phyloP scores from a whole-genome alignment of 768 basidiomycete species.

The Lentinula aciculospora region DNA sequence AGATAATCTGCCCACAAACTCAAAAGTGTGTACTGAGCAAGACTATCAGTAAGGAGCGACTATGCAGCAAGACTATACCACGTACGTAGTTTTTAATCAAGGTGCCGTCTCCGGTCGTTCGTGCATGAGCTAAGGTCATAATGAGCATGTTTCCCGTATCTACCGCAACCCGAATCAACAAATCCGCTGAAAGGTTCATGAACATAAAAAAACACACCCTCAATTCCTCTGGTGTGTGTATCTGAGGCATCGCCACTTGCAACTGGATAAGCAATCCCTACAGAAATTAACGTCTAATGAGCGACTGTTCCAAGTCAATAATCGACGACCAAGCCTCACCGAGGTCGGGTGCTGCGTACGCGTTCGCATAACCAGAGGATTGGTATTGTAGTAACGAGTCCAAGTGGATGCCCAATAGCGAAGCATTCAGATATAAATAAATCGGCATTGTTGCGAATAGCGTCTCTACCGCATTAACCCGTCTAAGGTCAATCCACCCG shows the following conservation, averaged over 20 bases:
- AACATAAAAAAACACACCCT: neutral
- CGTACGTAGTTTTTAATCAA: constrained; percentile 16
- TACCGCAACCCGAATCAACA: neutral
- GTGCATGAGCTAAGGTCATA: constrained; percentile 24
- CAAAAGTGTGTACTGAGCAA: constrained; percentile 1
- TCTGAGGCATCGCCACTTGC: neutral
- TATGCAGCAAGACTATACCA: neutral
- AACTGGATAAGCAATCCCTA: neutral
- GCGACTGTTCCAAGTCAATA: neutral
- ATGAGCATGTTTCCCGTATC: constrained; percentile 30
- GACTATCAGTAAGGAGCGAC: neutral
- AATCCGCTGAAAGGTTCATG: neutral
- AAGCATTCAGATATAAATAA: constrained; percentile 32
- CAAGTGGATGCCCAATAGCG: constrained; percentile 33
- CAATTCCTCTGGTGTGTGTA: neutral
- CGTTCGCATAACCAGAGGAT: neutral
- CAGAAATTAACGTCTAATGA: neutral
- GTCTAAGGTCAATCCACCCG: neutral
- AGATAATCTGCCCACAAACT: constrained; percentile 6
- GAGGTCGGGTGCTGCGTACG: constrained; percentile 9
- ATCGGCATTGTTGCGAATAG: constrained; percentile 32
- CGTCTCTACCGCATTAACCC: constrained; percentile 33
- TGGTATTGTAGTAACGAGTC: constrained; percentile 33
- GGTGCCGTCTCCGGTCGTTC: constrained; percentile 19
- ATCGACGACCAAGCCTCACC: neutral